Evolutionary conservation across 1,139 yeast species (phyloP).

Genomic region (Suhomyces kunorum): DNA sequence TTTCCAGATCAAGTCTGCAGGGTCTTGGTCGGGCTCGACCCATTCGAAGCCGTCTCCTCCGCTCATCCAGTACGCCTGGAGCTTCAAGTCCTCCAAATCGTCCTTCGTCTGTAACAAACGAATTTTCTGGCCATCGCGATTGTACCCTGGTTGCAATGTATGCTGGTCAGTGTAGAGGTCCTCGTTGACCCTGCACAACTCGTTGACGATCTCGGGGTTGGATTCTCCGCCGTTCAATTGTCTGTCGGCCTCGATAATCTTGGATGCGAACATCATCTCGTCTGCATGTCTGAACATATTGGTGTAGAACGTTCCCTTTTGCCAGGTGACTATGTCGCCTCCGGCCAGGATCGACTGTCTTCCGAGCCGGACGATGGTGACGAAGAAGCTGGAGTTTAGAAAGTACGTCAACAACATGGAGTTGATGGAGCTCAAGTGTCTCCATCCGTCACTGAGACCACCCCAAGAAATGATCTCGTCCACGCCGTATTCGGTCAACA

Average conservation of each 20-base stretch:
- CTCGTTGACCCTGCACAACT: conserved; percentile 38
- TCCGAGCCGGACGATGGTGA: conserved; percentile 60
- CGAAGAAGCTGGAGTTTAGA: conserved; percentile 60
- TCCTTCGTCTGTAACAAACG: conserved; percentile 44
- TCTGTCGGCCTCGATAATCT: conserved; percentile 66
- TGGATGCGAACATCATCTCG: conserved; percentile 66
- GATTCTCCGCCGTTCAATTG: conserved; percentile 45
- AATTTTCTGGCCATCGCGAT: conserved; percentile 42
- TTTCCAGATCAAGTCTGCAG: conserved; percentile 66
- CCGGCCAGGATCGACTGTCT: conserved; percentile 48
- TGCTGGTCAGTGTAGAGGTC: conserved; percentile 27
- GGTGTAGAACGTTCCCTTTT: conserved; percentile 63
- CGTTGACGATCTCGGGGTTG: conserved; percentile 38
- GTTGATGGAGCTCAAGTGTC: conserved; percentile 51
- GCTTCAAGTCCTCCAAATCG: conserved; percentile 53
- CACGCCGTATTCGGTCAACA: conserved; percentile 42
- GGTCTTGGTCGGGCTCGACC: conserved; percentile 82
- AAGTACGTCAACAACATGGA: conserved; percentile 66
- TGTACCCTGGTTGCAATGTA: conserved; percentile 36
- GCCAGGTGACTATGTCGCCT: conserved; percentile 63
- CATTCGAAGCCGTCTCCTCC: conserved; percentile 79
- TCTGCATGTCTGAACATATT: conserved; percentile 69
- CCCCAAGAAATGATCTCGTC: conserved; percentile 39
- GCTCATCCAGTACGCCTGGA: conserved; percentile 76
- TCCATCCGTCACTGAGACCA: conserved; percentile 38